Evolutionary conservation across 129 eudicot species (phyloP), one percentile per base, ranked within the genome.

Genomic region (Escallonia rubra): DNA sequence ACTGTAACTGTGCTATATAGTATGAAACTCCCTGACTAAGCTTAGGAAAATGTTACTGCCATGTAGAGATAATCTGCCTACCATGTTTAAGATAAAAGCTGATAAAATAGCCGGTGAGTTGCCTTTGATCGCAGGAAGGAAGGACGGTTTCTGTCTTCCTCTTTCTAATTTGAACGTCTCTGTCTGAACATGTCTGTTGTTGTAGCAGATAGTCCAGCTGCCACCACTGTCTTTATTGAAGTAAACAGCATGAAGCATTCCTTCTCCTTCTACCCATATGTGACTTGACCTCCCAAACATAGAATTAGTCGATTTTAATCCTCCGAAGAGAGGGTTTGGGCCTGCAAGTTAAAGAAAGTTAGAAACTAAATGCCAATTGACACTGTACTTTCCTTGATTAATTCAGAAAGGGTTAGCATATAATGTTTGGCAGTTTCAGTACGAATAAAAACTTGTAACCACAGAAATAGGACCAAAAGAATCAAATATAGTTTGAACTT

Each of bases 231-330:
- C 76, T 78, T 75, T 85, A 46, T 60, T 71, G 10, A 88, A 82
- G 58, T 85, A 88, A 10, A 85, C 64, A 61, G 85, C 89, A 80
- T 88, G 96, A 68, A 88, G 84, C 96, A 88, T 85, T 16, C 96
- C 96, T 82, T 88, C 96, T 58, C 96, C 96, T 82, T 88, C 96
- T 56, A 88, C 79, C 96, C 96, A 88, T 10, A 74, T 71, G 65
- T 85, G 81, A 67, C 86, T 82, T 67, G 96, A 75, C 70, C 76
- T 66, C 60, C 96, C 96, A 72, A 88, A 83, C 10, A 85, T 73
- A 3, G 96, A 88, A 2, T 51, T 45, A 11, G 96, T 73, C 13
- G 86, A 75, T 64, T 88, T 85, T 2, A 78, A 60, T 38, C 91
- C 96, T 70, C 96, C 96, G 71, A 85, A 88, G 0, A 82, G 83